These are phyloP conservation scores for Penicillium sp. DNA, from an alignment of 2,329 filamentous ascomycete genomes.

Conservation along the genomic window DNA sequence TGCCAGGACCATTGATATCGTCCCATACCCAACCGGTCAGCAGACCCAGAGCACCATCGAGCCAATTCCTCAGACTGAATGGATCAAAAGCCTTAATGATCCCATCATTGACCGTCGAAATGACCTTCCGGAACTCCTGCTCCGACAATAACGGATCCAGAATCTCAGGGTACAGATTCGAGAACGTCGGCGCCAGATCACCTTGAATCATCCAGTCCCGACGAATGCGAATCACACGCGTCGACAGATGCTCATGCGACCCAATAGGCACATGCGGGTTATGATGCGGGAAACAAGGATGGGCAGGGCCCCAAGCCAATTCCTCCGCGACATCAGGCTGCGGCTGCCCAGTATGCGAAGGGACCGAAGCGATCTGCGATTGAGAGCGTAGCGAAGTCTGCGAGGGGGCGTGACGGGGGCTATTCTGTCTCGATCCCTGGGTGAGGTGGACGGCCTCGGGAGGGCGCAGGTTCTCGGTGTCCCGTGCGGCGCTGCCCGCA, in stretches of 20 bases:
- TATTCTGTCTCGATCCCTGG: constrained; percentile 24
- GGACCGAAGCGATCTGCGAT: constrained; percentile 41
- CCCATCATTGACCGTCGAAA: constrained; percentile 79
- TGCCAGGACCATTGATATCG: constrained; percentile 74
- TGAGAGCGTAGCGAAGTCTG: constrained; percentile 44
- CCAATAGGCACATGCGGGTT: constrained; percentile 85
- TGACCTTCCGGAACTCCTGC: constrained; percentile 78
- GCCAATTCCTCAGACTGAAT: constrained; percentile 71
- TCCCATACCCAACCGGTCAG: constrained; percentile 95
- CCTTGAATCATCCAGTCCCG: constrained; percentile 90
- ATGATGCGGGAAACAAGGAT: constrained; percentile 91
- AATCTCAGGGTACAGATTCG: constrained; percentile 94
- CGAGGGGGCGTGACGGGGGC: constrained; percentile 43
- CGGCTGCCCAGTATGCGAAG: constrained; percentile 37
- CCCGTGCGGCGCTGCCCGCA: constrained; percentile 27
- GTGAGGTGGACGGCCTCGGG: constrained; percentile 34
- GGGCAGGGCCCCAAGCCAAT: constrained; percentile 86
- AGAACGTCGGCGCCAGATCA: constrained; percentile 89
- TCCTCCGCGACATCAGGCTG: constrained; percentile 62
- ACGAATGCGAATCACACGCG: constrained; percentile 86
- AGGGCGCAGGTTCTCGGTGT: constrained; percentile 30
- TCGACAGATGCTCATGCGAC: constrained; percentile 73
- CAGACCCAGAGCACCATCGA: constrained; percentile 78
- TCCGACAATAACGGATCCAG: constrained; percentile 84
- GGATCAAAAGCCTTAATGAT: constrained; percentile 79